These are phyloP conservation scores for Hypholoma sublateritium DNA, from an alignment of 768 basidiomycete genomes.

Conservation along the genomic window DNA sequence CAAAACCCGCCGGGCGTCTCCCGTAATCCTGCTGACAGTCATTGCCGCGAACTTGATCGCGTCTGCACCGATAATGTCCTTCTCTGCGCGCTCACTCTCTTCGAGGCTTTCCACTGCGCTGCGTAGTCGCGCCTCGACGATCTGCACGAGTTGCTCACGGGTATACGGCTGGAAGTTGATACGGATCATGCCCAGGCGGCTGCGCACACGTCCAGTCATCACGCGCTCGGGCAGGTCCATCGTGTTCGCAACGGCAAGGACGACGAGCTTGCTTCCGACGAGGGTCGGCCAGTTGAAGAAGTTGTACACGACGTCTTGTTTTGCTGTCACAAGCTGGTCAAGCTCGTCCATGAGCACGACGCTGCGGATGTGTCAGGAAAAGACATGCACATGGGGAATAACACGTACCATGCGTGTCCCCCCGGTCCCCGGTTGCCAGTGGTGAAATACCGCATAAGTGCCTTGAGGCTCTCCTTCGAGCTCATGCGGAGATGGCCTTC, in stretches of 20 bases:
- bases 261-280: constrained; percentile 83
- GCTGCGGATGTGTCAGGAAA: constrained; percentile 39
- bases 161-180: constrained; percentile 93
- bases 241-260: constrained; percentile 96
- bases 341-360: constrained; percentile 98
- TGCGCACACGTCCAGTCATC: constrained; percentile 89
- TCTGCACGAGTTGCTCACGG: constrained; percentile 74
- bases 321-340: constrained; percentile 92
- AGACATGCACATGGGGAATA: not conserved
- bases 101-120: constrained; percentile 54
- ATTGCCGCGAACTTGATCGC: constrained; percentile 86
- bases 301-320: constrained; percentile 98
- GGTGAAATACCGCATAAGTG: constrained; percentile 77
- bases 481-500: constrained; percentile 67
- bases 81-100: constrained; percentile 35
- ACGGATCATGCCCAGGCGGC: constrained; percentile 86
- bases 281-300: constrained; percentile 99
- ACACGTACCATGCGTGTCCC: constrained; percentile 81
- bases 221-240: constrained; percentile 97
- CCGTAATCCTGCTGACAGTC: constrained; percentile 72
- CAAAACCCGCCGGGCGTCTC: constrained; percentile 90
- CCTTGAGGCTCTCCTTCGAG: constrained; percentile 80
- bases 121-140: constrained; percentile 80
- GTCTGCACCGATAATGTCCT: constrained; percentile 56
- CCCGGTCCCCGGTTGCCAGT: constrained; percentile 71